Percentiles rank a stretch among this genome's conserved stretches.
phyloP scores from a whole-genome alignment of 106 monocot genomes.

The Phalaenopsis aphrodite region DNA sequence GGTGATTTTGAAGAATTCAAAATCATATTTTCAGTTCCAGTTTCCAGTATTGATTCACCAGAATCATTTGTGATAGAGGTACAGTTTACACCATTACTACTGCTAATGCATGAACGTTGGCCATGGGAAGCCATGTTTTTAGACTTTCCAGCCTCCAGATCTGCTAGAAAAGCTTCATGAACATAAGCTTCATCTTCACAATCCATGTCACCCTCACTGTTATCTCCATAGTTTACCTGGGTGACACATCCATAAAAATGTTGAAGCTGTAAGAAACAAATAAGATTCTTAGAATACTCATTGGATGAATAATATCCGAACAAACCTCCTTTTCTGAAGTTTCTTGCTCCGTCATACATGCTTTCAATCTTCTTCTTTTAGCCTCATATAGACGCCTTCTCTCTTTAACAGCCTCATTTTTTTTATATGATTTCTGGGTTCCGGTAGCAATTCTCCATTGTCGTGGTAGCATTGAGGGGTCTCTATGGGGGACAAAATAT shows the following conservation, averaged over 20 bases:
- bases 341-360: constrained; percentile 21
- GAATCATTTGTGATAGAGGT: constrained; percentile 14
- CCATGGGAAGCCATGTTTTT: constrained; percentile 17
- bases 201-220: constrained; percentile 35
- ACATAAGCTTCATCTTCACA: constrained; percentile 80
- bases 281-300: not conserved
- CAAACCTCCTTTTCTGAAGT: constrained; percentile 47
- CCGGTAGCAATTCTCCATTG: constrained; percentile 88
- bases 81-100: constrained; percentile 7
- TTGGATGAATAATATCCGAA: constrained; percentile 12
- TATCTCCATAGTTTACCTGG: constrained; percentile 43
- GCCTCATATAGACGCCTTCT: constrained; percentile 78
- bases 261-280: not conserved
- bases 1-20: constrained; percentile 14
- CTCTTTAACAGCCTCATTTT: constrained; percentile 47
- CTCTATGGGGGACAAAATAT: constrained; percentile 78
- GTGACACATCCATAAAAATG: constrained; percentile 7
- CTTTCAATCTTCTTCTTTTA: constrained; percentile 63
- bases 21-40: constrained; percentile 10
- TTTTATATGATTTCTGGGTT: constrained; percentile 79
- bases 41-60: constrained; percentile 12
- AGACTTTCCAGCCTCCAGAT: constrained; percentile 29
- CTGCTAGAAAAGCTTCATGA: constrained; percentile 89
- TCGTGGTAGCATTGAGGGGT: constrained; percentile 75
- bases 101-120: constrained; percentile 11